phyloP scores from a whole-genome alignment of 768 basidiomycete genomes.

The Russula virescens region DNA sequence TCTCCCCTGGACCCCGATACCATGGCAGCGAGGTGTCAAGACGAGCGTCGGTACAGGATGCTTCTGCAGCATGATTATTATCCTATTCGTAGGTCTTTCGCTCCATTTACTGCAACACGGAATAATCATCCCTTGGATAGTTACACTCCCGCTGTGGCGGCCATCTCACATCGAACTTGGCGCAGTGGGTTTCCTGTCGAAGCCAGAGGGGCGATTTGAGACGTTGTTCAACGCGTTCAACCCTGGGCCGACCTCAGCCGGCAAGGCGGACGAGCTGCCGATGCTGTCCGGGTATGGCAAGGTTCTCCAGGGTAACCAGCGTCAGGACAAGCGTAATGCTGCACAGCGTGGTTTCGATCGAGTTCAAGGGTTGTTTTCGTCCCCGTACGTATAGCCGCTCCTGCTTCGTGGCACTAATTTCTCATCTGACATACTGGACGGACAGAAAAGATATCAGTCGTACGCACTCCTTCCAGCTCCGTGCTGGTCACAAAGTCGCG shows the following conservation, averaged over 20 bases:
- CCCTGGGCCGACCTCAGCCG: constrained; percentile 43
- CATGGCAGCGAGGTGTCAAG: constrained; percentile 37
- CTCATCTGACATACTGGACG: background rate
- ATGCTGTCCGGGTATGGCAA: constrained; percentile 61
- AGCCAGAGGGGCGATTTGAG: constrained; percentile 62
- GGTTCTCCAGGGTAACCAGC: constrained; percentile 42
- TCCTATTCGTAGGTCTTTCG: constrained; percentile 47
- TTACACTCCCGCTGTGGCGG: constrained; percentile 56
- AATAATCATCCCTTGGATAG: constrained; percentile 21
- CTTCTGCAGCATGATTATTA: constrained; percentile 65
- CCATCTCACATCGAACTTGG: constrained; percentile 60
- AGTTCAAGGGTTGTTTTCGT: constrained; percentile 42
- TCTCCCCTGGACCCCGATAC: constrained; percentile 38
- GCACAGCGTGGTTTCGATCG: constrained; percentile 53
- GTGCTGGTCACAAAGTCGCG: constrained; percentile 60
- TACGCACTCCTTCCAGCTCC: constrained; percentile 54
- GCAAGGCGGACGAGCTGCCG: constrained; percentile 43
- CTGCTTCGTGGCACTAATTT: background rate
- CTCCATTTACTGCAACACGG: background rate
- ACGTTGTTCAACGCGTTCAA: constrained; percentile 66
- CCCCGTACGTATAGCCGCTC: constrained; percentile 17
- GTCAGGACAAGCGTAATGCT: constrained; percentile 53
- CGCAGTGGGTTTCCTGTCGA: constrained; percentile 68
- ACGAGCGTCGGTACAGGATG: constrained; percentile 66
- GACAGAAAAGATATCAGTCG: constrained; percentile 43